Evolutionary conservation across 2,329 filamentous ascomycete genomes (phyloP).

Genomic region (Colletotrichum sublineola): DNA sequence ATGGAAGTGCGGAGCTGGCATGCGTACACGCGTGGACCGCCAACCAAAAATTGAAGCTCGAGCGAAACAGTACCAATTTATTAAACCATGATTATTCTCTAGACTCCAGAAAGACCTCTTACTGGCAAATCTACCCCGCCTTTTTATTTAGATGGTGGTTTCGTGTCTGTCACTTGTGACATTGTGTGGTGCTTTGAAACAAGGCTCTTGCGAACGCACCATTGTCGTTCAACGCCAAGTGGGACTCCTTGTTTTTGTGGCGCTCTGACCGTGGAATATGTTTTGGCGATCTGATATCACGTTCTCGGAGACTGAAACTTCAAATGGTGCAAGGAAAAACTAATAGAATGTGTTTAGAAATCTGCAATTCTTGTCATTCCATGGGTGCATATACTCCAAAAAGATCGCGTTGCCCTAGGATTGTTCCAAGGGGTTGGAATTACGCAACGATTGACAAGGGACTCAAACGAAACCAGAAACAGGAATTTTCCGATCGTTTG

Average conservation of each 20-base stretch:
- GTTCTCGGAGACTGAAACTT: background rate
- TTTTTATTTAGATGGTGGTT: slow-evolving; percentile 26
- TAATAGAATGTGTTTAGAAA: background rate
- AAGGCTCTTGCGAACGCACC: slow-evolving; percentile 23
- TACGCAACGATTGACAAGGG: slow-evolving; percentile 14
- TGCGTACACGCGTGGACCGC: slow-evolving; percentile 9
- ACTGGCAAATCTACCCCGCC: slow-evolving; percentile 23
- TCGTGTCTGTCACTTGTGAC: slow-evolving; percentile 37
- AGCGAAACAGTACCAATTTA: slow-evolving; percentile 16
- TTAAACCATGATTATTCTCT: background rate
- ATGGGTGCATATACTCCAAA: background rate
- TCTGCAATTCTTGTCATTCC: background rate
- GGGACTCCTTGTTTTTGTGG: slow-evolving; percentile 25
- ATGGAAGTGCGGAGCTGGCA: background rate
- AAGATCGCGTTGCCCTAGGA: background rate
- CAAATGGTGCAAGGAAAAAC: background rate
- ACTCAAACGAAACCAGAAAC: slow-evolving; percentile 25
- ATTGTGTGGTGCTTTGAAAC: slow-evolving; percentile 30
- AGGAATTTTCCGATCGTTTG: slow-evolving; percentile 14
- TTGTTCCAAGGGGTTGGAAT: slow-evolving; percentile 12
- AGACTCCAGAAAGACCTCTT: background rate
- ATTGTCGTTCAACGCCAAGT: slow-evolving; percentile 32
- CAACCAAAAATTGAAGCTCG: background rate
- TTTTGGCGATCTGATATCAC: background rate
- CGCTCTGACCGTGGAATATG: slow-evolving; percentile 1